These are phyloP conservation scores for Chaetomium olivaceum DNA, from an alignment of 2,329 filamentous ascomycete genomes.

Conservation along the genomic window DNA sequence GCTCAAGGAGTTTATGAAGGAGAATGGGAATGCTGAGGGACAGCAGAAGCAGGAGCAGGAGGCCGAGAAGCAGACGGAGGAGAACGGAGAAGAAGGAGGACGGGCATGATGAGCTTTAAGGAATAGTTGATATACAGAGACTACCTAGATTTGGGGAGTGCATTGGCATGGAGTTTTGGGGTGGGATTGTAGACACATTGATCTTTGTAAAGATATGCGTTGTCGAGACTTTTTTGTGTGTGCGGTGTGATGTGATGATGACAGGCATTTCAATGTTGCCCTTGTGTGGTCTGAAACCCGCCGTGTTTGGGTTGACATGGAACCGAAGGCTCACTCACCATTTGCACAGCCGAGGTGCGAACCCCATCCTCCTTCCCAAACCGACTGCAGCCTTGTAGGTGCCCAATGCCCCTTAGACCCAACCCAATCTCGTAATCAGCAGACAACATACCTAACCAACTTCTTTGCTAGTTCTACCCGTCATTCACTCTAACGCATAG, in stretches of 20 bases:
- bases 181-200: constrained; percentile 3
- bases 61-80: constrained; percentile 32
- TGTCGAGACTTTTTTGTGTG: neutral
- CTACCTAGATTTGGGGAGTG: neutral
- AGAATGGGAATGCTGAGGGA: constrained; percentile 33
- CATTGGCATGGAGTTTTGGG: constrained; percentile 17
- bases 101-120: constrained; percentile 40
- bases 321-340: neutral
- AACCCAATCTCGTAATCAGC: neutral
- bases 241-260: too few species aligned
- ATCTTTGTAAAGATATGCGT: neutral
- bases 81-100: constrained; percentile 23
- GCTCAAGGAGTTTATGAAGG: constrained; percentile 47
- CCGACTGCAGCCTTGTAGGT: neutral
- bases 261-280: too few species aligned
- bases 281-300: neutral
- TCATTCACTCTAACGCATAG: neutral
- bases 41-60: constrained; percentile 28
- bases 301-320: neutral
- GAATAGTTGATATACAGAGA: neutral
- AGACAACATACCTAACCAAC: neutral
- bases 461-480: neutral
- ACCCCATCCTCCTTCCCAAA: too few species aligned
- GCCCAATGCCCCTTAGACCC: neutral
- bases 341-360: neutral